These are phyloP conservation scores for Boletus subparvulus DNA, from an alignment of 768 basidiomycete genomes.

Conservation along the genomic window DNA sequence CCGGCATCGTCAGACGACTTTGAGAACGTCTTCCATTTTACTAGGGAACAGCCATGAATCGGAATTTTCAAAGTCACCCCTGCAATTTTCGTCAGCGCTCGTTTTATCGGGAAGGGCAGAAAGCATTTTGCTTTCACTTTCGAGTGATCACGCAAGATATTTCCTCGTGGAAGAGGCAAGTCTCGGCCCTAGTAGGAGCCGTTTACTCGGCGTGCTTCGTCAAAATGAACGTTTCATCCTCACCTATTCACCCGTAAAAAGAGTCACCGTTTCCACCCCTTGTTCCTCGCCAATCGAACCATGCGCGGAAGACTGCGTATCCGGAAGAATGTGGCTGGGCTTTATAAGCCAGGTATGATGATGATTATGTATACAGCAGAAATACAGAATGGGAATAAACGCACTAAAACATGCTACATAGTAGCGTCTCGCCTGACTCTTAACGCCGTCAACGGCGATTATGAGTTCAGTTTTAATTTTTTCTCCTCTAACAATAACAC, in stretches of 20 bases:
- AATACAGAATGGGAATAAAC: background rate
- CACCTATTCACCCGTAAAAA: constrained; percentile 20
- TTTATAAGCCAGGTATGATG: constrained; percentile 7
- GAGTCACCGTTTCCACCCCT: constrained; percentile 3
- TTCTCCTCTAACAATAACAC: constrained; percentile 13
- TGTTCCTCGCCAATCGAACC: no score
- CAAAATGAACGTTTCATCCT: background rate
- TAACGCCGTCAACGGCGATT: no score
- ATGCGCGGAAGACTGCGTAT: no score
- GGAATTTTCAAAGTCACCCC: constrained; percentile 18
- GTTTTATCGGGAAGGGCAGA: no score
- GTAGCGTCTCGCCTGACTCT: no score
- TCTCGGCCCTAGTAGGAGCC: background rate
- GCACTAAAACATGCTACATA: constrained; percentile 15
- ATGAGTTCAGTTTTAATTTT: no score
- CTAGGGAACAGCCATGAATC: constrained; percentile 14
- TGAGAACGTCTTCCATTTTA: constrained; percentile 20
- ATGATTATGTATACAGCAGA: background rate
- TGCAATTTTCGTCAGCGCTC: background rate
- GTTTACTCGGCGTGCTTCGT: background rate
- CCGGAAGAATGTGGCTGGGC: constrained; percentile 11
- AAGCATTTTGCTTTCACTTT: no score
- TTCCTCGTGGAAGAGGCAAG: no score
- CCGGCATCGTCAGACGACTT: constrained; percentile 10
- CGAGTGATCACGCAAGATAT: no score